Percentiles rank a stretch among this genome's conserved stretches.
Evolutionary conservation across 2,329 filamentous ascomycete species (phyloP).

Genomic region (Neonectria magnoliae): DNA sequence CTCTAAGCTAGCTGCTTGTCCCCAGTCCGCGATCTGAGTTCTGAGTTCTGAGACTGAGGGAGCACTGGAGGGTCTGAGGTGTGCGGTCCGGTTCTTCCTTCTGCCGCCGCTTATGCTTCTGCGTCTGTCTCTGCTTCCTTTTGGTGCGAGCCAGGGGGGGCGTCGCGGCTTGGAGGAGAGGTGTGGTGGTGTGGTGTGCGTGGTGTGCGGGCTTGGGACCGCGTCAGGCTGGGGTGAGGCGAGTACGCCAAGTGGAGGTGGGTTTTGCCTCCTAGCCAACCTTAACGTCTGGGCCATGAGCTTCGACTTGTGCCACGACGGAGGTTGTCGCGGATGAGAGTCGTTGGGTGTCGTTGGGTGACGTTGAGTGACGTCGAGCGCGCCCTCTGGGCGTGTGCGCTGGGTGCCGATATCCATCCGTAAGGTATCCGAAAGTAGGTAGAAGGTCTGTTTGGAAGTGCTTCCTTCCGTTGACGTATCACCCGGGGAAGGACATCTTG

Average conservation of each 20-base stretch:
- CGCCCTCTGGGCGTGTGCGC: not conserved
- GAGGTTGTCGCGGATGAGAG: not conserved
- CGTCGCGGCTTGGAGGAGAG: slow-evolving; percentile 11
- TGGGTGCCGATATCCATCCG: not conserved
- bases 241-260: slow-evolving; percentile 31
- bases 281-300: slow-evolving; percentile 14
- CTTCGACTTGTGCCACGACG: not conserved
- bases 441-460: not conserved
- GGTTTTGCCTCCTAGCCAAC: slow-evolving; percentile 24
- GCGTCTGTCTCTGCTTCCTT: slow-evolving; percentile 16
- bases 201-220: slow-evolving; percentile 32
- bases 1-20: slow-evolving; percentile 16
- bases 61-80: not conserved
- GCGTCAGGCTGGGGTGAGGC: slow-evolving; percentile 34
- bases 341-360: not conserved
- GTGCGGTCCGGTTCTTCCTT: not conserved
- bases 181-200: slow-evolving; percentile 23
- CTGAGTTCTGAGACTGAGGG: slow-evolving; percentile 6
- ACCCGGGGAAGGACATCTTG: not conserved
- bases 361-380: not conserved
- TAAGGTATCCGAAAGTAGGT: no score
- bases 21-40: slow-evolving; percentile 15
- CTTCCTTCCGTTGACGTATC: not conserved
- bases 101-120: slow-evolving; percentile 6
- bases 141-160: slow-evolving; percentile 4